Base-by-base conservation (phyloP, 805 yeast species). In the Komagataella populi region DNA sequence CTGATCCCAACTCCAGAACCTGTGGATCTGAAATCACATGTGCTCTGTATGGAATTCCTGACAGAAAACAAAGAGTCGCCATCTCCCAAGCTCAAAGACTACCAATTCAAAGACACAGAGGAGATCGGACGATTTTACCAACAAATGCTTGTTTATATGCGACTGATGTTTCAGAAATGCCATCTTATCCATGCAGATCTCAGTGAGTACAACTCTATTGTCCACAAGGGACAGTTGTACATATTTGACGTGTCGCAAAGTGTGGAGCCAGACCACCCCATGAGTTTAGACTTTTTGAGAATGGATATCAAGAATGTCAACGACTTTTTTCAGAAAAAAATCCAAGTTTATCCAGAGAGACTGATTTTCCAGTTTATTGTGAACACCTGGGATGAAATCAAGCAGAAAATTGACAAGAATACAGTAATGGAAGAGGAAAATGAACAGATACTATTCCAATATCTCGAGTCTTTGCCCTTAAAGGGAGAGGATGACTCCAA, bases 261-360 rank as follows among this genome's bases (percentile, higher is more conserved):
- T 44, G 98, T 93, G 22, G 98, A 93, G 65, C 97, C 96, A 7
- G 96, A 89, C 59, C 99, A 93, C 67, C 98, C 96, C 8, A 88
- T 88, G 88, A 85, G 96, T 46, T 72, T 93, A 56, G 98, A 93
- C 64, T 93, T 93, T 63, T 69, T 93, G 54, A 74, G 99, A 62
- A 93, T 93, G 99, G 99, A 93, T 68, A 90, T 93, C 62, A 93
- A 91, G 65, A 93, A 93, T 62, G 87, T 91, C 22, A 93, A 91
- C 61, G 93, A 87, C 59, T 93, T 83, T 64, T 93, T 93, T 60
- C 77, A 76, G 59, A 81, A 83, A 63, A 82, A 83, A 44, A 87
- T 90, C 46, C 76, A 78, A 50, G 84, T 87, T 14, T 84, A 85
- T 58, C 79, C 95, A 3, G 98, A 93, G 65, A 74, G 95, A 54